A percentile compares a stretch with the other conserved stretches of the same genome.
Evolutionary conservation across 345 rosid genomes (phyloP).

Genomic region (Eucalyptus pauciflora): DNA sequence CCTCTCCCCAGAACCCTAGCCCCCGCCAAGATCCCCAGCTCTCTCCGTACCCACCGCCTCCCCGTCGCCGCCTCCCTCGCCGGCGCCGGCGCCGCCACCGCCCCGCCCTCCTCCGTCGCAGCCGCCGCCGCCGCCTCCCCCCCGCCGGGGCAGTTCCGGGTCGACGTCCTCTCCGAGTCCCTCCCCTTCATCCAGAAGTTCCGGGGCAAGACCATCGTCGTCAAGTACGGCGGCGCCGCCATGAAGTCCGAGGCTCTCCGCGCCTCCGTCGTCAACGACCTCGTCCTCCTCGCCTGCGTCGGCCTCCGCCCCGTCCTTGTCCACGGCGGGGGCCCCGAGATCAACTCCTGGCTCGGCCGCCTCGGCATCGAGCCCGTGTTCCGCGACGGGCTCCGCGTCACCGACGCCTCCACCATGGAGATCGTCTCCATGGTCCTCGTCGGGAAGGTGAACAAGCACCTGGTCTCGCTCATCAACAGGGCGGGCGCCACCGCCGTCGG

Average conservation of each 20-base stretch:
- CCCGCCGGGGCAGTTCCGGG: constrained; percentile 28
- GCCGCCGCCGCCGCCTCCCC: neutral
- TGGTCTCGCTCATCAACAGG: constrained; percentile 65
- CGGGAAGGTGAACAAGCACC: constrained; percentile 76
- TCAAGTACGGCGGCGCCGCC: constrained; percentile 96
- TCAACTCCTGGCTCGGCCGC: constrained; percentile 58
- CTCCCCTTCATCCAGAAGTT: constrained; percentile 89
- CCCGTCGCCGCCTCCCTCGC: neutral
- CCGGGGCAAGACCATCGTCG: constrained; percentile 81
- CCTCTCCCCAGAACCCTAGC: neutral
- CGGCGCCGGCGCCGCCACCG: neutral
- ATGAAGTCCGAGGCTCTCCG: constrained; percentile 69
- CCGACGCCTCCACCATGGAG: constrained; percentile 89
- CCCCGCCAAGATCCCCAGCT: neutral
- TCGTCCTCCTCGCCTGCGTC: constrained; percentile 74
- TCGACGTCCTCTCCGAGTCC: constrained; percentile 77
- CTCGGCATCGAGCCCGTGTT: constrained; percentile 62
- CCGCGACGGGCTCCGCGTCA: constrained; percentile 76
- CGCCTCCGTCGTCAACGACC: constrained; percentile 63
- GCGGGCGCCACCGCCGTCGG: constrained; percentile 91
- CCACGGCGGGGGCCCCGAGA: constrained; percentile 93
- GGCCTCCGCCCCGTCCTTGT: constrained; percentile 90
- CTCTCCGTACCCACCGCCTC: neutral
- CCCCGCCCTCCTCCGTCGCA: neutral
- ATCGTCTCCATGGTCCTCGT: constrained; percentile 92